Base-by-base conservation (phyloP, 2,329 filamentous ascomycete species). In the Davidsoniella eucalypti region DNA sequence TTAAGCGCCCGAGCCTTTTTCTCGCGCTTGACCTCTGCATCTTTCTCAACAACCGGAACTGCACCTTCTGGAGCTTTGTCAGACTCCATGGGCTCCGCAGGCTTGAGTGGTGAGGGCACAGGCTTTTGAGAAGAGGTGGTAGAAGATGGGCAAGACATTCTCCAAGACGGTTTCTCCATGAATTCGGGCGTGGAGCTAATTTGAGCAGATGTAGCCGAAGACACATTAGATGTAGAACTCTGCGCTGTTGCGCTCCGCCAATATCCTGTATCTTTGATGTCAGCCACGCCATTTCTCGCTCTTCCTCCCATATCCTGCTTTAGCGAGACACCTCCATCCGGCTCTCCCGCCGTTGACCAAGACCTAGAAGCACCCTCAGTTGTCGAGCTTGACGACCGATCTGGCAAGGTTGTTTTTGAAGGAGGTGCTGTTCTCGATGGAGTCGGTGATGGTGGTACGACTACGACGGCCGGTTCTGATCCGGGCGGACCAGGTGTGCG, bases 1-100 rank as follows among this genome's bases (percentile, higher is more conserved):
- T 82, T 84, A 42, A 96, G 68, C 59, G 86, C 93, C 56, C 88
- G 80, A 1, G 84, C 90, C 64, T 94, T 93, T 71, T 94, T 98
- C 62, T 94, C 87, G 58, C 76, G 83, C 23, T 50, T 47, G 6
- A 17, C 26, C 16, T 45, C 38, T 9, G 44, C 10, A 18, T 42
- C 39, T 49, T 49, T 21, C 42, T 49, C 8, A 25, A 8, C 16
- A 40, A 14, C 12, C 1, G 40, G 44, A 12, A 44, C 40, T 5
- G 45, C 36, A 3, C 1, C n/a, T 25, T 25, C 41, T 23, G 1
- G 17, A n/a, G n/a, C 25, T 5, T 36, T 29, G 2, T 45, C 33
- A 12, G 14, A 5, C 26, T 29, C n/a, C 23, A 14, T 5, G 5
- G 21, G 17, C 21, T 44, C 42, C 42, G 12, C 25, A 9, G 17